Percentiles rank a stretch among this genome's conserved stretches.
phyloP scores from a whole-genome alignment of 441 rosid genomes.

The Omphalea diandra region DNA sequence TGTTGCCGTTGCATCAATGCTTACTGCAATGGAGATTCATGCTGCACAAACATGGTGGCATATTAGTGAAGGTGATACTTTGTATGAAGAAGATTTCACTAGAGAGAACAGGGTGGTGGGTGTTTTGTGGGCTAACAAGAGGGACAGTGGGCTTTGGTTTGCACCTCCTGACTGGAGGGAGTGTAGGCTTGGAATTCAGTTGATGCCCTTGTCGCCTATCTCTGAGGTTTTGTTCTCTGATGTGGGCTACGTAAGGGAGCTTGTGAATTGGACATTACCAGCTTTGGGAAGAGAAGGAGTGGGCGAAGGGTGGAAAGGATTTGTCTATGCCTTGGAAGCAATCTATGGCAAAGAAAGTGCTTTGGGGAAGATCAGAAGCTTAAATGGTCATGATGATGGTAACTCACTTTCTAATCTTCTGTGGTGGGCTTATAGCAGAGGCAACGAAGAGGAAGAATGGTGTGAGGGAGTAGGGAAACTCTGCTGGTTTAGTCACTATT shows the following conservation, averaged over 20 bases:
- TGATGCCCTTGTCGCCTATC: conserved; percentile 73
- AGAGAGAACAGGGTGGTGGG: conserved; percentile 82
- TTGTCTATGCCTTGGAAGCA: conserved; percentile 81
- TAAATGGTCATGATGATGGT: conserved; percentile 66
- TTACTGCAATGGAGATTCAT: conserved; percentile 78
- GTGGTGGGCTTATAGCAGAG: conserved; percentile 92
- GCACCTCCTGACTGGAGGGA: conserved; percentile 82
- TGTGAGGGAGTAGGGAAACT: conserved; percentile 53
- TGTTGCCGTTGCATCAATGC: conserved; percentile 59
- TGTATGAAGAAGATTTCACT: conserved; percentile 66
- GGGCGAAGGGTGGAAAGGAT: conserved; percentile 96
- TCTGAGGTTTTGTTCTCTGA: conserved; percentile 76
- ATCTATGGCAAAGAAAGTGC: conserved; percentile 59
- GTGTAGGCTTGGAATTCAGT: conserved; percentile 88
- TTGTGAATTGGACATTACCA: conserved; percentile 83
- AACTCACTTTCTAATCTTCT: conserved; percentile 78
- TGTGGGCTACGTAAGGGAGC: conserved; percentile 51
- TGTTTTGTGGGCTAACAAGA: conserved; percentile 86
- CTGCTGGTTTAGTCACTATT: conserved; percentile 74
- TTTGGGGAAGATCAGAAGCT: conserved; percentile 49
- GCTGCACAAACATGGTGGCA: conserved; percentile 98
- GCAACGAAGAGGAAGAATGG: conserved; percentile 33
- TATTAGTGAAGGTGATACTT: conserved; percentile 54
- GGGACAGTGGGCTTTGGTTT: conserved; percentile 92
- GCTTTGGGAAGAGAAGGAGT: conserved; percentile 66